A percentile compares a stretch with the other conserved stretches of the same genome.
phyloP scores from a whole-genome alignment of 148 eudicot genomes.

The Pharnaceum exiguum region DNA sequence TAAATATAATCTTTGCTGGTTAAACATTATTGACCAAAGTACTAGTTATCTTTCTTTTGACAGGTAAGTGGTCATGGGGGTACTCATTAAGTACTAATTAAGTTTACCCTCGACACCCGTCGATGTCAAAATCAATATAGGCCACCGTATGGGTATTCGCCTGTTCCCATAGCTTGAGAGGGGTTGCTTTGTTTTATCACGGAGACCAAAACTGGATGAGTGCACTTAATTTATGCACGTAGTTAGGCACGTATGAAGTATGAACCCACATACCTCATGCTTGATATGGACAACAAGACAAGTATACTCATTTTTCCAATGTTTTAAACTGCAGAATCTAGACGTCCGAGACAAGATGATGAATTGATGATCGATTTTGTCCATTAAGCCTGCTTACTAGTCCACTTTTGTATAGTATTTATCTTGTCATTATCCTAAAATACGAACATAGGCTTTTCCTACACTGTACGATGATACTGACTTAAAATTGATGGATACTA shows the following conservation, averaged over 20 bases:
- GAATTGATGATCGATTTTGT: background rate
- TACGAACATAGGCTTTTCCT: too few species aligned
- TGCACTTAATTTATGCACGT: background rate
- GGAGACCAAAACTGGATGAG: background rate
- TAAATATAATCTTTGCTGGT: too few species aligned
- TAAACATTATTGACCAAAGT: too few species aligned
- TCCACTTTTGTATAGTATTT: background rate
- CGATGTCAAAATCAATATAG: too few species aligned
- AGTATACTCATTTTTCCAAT: background rate
- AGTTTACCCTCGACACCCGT: too few species aligned
- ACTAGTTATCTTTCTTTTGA: too few species aligned
- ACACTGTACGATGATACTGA: too few species aligned
- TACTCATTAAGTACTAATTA: too few species aligned
- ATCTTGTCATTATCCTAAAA: background rate
- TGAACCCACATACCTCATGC: slow-evolving; percentile 5
- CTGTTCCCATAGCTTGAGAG: background rate
- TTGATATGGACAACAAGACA: background rate
- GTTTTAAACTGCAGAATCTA: background rate
- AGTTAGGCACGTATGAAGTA: slow-evolving; percentile 11
- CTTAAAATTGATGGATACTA: too few species aligned
- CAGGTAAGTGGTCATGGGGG: too few species aligned
- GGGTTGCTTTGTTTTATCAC: background rate
- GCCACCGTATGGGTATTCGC: too few species aligned
- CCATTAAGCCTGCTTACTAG: background rate
- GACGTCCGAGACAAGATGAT: background rate